phyloP scores from a whole-genome alignment of 2,329 filamentous ascomycete species.

The Stemphylium beticola region DNA sequence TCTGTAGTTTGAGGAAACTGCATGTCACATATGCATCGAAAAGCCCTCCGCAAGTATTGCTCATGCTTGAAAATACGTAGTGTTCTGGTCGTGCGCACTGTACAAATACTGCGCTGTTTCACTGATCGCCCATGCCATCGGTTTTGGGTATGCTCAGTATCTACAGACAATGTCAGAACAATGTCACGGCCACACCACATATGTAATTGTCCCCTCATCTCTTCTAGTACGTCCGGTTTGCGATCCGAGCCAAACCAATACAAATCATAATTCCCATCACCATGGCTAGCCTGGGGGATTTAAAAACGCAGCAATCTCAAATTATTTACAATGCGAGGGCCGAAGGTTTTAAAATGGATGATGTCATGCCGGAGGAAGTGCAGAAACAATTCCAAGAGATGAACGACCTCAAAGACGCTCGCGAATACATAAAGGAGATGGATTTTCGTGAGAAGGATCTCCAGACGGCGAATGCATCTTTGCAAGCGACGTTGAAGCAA shows the following conservation, averaged over 20 bases:
- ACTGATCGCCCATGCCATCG: not conserved
- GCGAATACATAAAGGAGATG: conserved; percentile 21
- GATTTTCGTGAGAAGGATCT: conserved; percentile 19
- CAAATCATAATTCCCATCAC: not conserved
- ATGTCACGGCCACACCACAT: not conserved
- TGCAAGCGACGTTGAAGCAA: conserved; percentile 16
- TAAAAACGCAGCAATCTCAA: conserved; percentile 21
- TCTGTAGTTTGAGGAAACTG: too few species aligned
- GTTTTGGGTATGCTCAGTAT: too few species aligned
- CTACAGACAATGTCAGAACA: not conserved
- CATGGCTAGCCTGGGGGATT: conserved; percentile 20
- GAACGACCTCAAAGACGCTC: conserved; percentile 21
- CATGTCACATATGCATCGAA: too few species aligned
- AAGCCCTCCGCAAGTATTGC: too few species aligned
- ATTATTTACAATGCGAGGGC: conserved; percentile 18
- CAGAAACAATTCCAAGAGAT: conserved; percentile 15
- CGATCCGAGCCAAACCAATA: not conserved
- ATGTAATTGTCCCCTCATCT: not conserved
- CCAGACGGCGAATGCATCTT: conserved; percentile 5
- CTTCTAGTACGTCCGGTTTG: not conserved
- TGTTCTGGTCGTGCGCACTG: not conserved
- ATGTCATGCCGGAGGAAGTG: conserved; percentile 22
- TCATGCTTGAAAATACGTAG: too few species aligned
- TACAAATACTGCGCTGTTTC: not conserved
- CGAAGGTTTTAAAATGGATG: conserved; percentile 20